Evolutionary conservation across 305 asterid species (phyloP).

Genomic region (Ajuga reptans): DNA sequence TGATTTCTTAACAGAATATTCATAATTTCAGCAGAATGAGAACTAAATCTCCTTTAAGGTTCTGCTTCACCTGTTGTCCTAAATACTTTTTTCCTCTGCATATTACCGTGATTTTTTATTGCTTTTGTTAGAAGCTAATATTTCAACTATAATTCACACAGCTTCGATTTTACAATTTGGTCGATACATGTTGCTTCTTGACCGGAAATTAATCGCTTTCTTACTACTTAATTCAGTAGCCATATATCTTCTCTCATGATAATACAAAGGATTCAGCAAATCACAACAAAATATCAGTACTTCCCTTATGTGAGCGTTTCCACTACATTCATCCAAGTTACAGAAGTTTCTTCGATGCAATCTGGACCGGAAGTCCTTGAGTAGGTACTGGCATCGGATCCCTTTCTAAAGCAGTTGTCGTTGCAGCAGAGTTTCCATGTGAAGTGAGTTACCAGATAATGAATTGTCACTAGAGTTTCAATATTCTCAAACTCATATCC

Average conservation of each 20-base stretch:
- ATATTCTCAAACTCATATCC: constrained; percentile 58
- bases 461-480: constrained; percentile 46
- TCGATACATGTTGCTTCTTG: too few species aligned
- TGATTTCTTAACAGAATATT: neutral
- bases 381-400: constrained; percentile 61
- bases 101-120: too few species aligned
- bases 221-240: neutral
- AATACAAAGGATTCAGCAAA: neutral
- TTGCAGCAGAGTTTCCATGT: constrained; percentile 50
- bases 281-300: neutral
- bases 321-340: too few species aligned
- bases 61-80: neutral
- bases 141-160: too few species aligned
- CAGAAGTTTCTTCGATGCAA: constrained; percentile 26
- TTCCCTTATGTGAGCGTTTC: too few species aligned
- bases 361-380: constrained; percentile 47
- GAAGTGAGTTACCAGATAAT: constrained; percentile 42
- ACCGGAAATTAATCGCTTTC: neutral
- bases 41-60: neutral
- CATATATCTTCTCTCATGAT: neutral
- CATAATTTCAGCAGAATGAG: neutral
- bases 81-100: neutral
- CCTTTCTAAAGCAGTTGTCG: constrained; percentile 36
- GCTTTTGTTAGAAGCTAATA: too few species aligned
- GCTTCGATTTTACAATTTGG: too few species aligned